Evolutionary conservation across 2,329 filamentous ascomycete genomes (phyloP), one percentile per base, ranked within the genome.

Genomic region (Lasiodiplodia citricola): DNA sequence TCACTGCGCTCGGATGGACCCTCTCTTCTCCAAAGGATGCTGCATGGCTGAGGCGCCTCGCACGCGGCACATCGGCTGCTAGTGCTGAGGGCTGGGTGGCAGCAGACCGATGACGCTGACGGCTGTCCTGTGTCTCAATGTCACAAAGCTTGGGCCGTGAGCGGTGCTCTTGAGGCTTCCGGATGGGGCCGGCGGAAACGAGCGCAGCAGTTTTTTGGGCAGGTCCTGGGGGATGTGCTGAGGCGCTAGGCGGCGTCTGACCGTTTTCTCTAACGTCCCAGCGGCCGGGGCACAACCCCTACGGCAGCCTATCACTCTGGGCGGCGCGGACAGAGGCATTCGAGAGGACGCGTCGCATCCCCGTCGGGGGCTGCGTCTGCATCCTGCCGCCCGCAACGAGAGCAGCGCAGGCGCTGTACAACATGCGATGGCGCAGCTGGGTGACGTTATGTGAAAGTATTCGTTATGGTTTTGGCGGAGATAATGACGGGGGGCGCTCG

Each of bases 381-480:
- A 31, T 10, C 54, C 47, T 64, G 44, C 28, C 60, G 44, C 31
- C n/a, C 55, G 21, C 60, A 25, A 38, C 21, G 60, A 21, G 25
- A 44, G 41, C 58, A 11, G 37, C 11, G 57, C 57, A 35, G 38
- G 37, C 13, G 38, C 23, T n/a, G 44, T 64, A 44, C 47, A 25
- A 63, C 58, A 21, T 13, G 41, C 41, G 47, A 50, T 63, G 58
- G 41, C 57, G 25, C 11, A 50, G 55, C 38, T 35, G 31, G 41
- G 60, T 64, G 60, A 64, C 44, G 60, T 54, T 64, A 64, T 64
- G 60, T 37, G 44, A 64, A 52, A 64, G 60, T 38, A 64, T 64
- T 64, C 44, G 60, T 64, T 64, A 64, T 64, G 60, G 60, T 64
- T 64, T 52, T 64, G 60, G 21, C 60, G 47, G 60, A 51, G 44